Evolutionary conservation across 805 yeast genomes (phyloP).

Genomic region (Diddensiella santjacobensis): DNA sequence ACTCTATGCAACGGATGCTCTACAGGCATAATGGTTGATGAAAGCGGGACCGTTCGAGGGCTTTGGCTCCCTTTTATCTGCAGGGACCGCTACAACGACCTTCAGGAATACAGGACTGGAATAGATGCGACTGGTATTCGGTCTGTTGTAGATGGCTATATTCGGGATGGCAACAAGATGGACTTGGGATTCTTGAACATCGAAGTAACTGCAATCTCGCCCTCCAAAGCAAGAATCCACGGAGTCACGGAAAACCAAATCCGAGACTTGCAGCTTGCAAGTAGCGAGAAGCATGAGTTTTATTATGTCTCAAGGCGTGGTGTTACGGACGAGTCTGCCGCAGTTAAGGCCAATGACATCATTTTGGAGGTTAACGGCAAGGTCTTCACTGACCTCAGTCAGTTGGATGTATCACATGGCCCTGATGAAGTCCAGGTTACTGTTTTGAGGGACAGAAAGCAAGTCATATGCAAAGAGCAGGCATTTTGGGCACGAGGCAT

Average conservation of each 20-base stretch:
- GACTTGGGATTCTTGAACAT: slow-evolving; percentile 67
- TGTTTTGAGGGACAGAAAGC: slow-evolving; percentile 67
- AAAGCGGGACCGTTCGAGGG: slow-evolving; percentile 76
- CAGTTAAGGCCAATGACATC: slow-evolving; percentile 62
- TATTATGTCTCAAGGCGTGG: slow-evolving; percentile 55
- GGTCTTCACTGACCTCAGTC: slow-evolving; percentile 63
- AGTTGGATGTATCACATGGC: slow-evolving; percentile 49
- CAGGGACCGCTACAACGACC: slow-evolving; percentile 39
- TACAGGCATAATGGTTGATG: slow-evolving; percentile 73
- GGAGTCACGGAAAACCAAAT: slow-evolving; percentile 91
- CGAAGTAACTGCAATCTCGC: slow-evolving; percentile 65
- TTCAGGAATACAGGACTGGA: slow-evolving; percentile 63
- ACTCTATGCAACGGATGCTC: slow-evolving; percentile 67
- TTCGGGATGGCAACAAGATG: slow-evolving; percentile 44
- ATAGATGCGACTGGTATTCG: slow-evolving; percentile 66
- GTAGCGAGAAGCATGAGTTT: slow-evolving; percentile 66
- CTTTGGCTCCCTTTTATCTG: slow-evolving; percentile 75
- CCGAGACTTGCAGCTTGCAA: slow-evolving; percentile 55
- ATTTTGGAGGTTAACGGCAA: slow-evolving; percentile 64
- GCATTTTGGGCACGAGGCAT: slow-evolving; percentile 57
- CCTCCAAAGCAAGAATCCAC: slow-evolving; percentile 72
- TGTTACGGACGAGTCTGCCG: neutral
- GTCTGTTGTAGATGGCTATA: slow-evolving; percentile 53
- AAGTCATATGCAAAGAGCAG: slow-evolving; percentile 57
- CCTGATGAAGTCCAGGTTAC: slow-evolving; percentile 49